Evolutionary conservation across 495 filamentous ascomycete species (phyloP), one percentile per base, ranked within the genome.

Genomic region (Aeminium ludgeri): DNA sequence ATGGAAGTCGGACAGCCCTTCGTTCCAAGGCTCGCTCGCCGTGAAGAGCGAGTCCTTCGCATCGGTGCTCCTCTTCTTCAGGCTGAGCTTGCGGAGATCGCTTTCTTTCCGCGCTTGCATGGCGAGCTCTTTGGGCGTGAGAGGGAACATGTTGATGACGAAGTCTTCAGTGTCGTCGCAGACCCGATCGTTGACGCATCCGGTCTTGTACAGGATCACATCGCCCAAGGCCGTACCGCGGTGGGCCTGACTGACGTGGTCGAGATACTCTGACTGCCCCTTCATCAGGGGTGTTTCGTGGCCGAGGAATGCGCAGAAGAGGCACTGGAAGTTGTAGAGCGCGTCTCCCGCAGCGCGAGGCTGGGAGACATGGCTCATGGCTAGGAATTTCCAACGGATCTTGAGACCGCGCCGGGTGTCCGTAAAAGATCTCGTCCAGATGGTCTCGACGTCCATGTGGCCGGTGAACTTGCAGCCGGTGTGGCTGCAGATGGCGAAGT

Each of bases 81-180:
- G 23, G 23, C 23, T 25, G 4, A 25, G 23, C 23, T 25, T 25
- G 3, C 23, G 23, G 4, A 25, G 23, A 20, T 16, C 41, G 18
- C 29, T 32, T 17, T 25, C 4, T 30, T 25, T 35, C 12, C 46
- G 5, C 34, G 19, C 34, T 19, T 36, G 28, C 19, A 25, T 10
- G 1, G 15, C 17, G 12, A 20, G 7, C 17, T 39, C 35, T 11
- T 33, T 23, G 6, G 8, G 19, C 12, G 32, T 15, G 6, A 19
- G 29, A 8, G 49, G 45, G n/a, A 36, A 36, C 12, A 52, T 40
- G 20, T 44, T 44, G 40, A 52, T 43, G 40, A 40, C 49, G 28
- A 48, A 48, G 6, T 48, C 44, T 19, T 48, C 49, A 6, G 40
- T 36, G 20, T 48, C 45, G 7, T 13, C 28, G 13, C 37, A 42